Evolutionary conservation across 352 stramenopile genomes (phyloP), one percentile per base, ranked within the genome.

Genomic region (Phytophthora quininea): DNA sequence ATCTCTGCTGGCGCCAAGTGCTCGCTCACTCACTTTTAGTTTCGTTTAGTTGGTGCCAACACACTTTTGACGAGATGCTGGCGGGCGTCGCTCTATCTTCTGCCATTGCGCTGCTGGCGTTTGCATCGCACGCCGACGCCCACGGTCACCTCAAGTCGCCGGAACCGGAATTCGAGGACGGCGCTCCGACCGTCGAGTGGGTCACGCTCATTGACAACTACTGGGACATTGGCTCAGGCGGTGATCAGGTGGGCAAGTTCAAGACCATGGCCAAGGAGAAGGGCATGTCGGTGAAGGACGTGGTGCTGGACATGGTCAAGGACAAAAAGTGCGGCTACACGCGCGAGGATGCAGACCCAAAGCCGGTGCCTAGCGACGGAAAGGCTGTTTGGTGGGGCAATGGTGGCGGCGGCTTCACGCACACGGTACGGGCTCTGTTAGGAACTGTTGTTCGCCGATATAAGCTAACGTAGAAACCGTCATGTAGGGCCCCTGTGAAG

Each of bases 401-500:
- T 35, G 63, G 47, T 2, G 67, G 64, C 24, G 70, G 74, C 11
- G 72, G 72, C 19, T 79, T 80, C 48, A 68, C 69, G 0, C 72
- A 77, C 62, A 57, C 47, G 14, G 58, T 63, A 67, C 19, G 52
- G 38, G 43, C 3, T 6, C 15, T 11, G 4, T 32, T 33, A 30
- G 15, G 9, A 35, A 4, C 19, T 45, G 35, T 49, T 29, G 19
- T 19, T 29, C 35, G 4, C 19, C 27, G 40, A 5, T 45, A 48
- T 37, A 14, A 63, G 40, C 61, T 63, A 52, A n/a, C 32, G 30
- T 35, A 2, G 47, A 7, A 42, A 15, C 3, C 15, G 19, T 53
- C 7, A 10, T 70, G 10, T 24, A 80, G 64, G 78, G 73, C 6
- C 73, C 79, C 9, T 88, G 76, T 14, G 74, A 85, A 24, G 40